Evolutionary conservation across 768 basidiomycete genomes (phyloP), one percentile per base, ranked within the genome.

Genomic region (Boletus patriciae): DNA sequence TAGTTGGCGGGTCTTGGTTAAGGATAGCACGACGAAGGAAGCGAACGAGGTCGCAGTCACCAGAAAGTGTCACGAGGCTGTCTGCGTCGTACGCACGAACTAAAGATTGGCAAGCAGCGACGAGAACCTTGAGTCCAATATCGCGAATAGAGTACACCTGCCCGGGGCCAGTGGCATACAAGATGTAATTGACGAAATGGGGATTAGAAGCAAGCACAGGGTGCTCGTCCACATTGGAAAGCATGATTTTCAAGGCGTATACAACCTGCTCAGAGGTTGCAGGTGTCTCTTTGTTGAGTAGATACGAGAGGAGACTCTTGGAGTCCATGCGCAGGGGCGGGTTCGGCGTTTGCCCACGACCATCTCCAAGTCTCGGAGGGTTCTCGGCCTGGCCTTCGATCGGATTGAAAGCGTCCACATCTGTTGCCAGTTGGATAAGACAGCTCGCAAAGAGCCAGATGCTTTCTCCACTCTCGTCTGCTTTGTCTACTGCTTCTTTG

Each of bases 141-240:
- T 55, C 42, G 7, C 34, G 54, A 40, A 55, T 12, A 15, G 48
- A 44, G 34, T 55, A 44, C 25, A 44, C 34, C 36, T 55, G 54
- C 4, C 54, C 54, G 9, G 48, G 34, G 10, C 34, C 34, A 4
- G 54, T 55, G n/a, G 49, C 34, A 37, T 21, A 37, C 16, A 55
- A 21, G 42, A 55, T 55, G 21, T 55, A 55, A 15, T 42, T 44
- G 54, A 55, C 36, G 10, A 55, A 55, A 19, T 55, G 48, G 6
- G 33, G 54, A 18, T 50, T 11, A 25, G 37, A 50, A 15, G 42
- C 19, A 48, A 55, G n/a, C 1, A 33, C 3, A 10, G 47, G 19
- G 4, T 36, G 34, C 31, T 55, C 54, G n/a, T 50, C 31, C 25
- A 23, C 34, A 37, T 50, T 55, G 19, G 19, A 42, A 12, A 50